Evolutionary conservation across 2,329 filamentous ascomycete genomes (phyloP), one percentile per base, ranked within the genome.

Genomic region (Ceratocystis smalleyi): DNA sequence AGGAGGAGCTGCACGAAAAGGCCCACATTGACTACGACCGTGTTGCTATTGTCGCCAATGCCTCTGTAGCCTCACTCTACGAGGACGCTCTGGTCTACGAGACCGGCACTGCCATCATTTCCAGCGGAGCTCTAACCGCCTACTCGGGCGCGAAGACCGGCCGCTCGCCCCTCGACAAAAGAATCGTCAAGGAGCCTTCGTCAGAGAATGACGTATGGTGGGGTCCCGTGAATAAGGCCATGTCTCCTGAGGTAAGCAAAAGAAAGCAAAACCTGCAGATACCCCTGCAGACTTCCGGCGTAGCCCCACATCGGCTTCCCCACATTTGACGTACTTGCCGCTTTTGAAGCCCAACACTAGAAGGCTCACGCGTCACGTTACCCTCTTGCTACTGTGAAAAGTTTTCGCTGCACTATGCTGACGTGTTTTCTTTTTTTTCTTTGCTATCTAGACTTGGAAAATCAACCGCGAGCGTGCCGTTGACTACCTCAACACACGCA

Each of bases 21-120:
- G 94, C 94, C 70, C 92, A 99, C 82, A 99, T 99, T 74, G 94
- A 99, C 82, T 99, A 97, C 76, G 89, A 97, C 78, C 88, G 91
- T 74, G 94, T 99, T 73, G 89, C 94, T 68, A 99, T 99, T 81
- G 91, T 86, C 67, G 89, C 90, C 78, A 97, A 99, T 78, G 91
- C 92, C 68, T 94, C 92, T 65, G 94, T 97, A 67, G 87, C 94
- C 69, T 88, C 91, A 66, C 86, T 99, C 69, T 99, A 99, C 81
- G 94, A 99, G 84, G 94, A 99, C 88, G 94, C 94, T 65, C 84
- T 99, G 69, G 75, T 83, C 70, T 99, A 97, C 80, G 94, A 99
- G 79, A 94, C 89, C 66, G 94, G 94, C 72, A 95, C 92, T 64
- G 94, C 94, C 76, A 96, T 99, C 79, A 96, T 94, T 70, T 95